Conservation (phyloP, 192 early-diverging fungal species). For the Rhizoclosmatium globosum region DNA sequence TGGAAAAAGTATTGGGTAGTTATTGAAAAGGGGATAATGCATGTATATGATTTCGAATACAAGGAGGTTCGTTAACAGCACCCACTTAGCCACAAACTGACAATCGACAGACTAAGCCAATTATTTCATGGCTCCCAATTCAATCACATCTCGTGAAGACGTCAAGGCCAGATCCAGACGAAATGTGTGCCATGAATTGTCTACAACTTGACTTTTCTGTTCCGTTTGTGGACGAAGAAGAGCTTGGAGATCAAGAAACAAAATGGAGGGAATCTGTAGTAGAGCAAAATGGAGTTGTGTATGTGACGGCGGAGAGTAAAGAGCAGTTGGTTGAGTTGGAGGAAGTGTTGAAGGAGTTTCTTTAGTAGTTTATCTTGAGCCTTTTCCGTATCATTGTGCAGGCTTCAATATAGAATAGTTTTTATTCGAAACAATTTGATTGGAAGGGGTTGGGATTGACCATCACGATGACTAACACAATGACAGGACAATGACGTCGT, state of each 20-base stretch:
- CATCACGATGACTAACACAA: too few relatives aligned
- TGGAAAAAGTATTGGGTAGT: conserved; percentile 59
- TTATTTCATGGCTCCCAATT: conserved; percentile 39
- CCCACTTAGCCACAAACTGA: not conserved
- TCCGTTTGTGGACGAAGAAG: conserved; percentile 19
- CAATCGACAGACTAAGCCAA: conserved; percentile 40
- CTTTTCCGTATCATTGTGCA: too few relatives aligned
- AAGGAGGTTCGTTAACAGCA: conserved; percentile 38
- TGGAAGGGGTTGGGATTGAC: too few relatives aligned
- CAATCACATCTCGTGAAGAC: conserved; percentile 23
- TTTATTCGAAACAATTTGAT: too few relatives aligned
- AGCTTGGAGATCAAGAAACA: not conserved
- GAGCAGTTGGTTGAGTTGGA: conserved; percentile 32
- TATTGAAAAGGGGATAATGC: conserved; percentile 39
- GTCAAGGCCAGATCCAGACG: conserved; percentile 43
- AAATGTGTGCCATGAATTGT: conserved; percentile 48
- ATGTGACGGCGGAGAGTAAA: conserved; percentile 44
- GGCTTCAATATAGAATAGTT: too few relatives aligned
- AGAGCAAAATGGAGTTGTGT: conserved; percentile 26
- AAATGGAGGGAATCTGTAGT: conserved; percentile 28
- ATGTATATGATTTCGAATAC: conserved; percentile 56
- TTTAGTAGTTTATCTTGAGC: not conserved
- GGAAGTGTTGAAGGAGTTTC: conserved; percentile 26
- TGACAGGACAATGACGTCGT: too few relatives aligned
- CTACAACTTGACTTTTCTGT: conserved; percentile 38